Evolutionary conservation across 2,329 filamentous ascomycete species (phyloP).

Genomic region (Aspergillus sp.): DNA sequence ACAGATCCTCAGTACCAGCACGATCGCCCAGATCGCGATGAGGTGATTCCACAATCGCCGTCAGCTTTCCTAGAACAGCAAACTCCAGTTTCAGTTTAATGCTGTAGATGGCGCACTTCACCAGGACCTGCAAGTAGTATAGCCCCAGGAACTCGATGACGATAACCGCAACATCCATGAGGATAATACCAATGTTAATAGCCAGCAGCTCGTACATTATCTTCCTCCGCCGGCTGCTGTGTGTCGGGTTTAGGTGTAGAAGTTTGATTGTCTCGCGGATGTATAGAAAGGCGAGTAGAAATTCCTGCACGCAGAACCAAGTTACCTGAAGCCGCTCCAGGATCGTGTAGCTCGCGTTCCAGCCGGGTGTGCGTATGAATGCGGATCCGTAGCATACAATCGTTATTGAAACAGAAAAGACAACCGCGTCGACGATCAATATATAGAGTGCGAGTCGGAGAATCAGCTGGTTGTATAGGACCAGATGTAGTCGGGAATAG

Average conservation of each 20-base stretch:
- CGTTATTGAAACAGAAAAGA: too few species aligned
- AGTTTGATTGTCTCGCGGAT: not conserved
- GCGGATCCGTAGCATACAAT: too few species aligned
- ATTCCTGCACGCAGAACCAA: slow-evolving; percentile 22
- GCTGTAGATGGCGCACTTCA: not conserved
- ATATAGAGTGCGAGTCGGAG: too few species aligned
- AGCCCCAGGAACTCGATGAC: not conserved
- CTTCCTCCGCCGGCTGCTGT: not conserved
- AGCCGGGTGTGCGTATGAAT: too few species aligned
- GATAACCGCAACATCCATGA: not conserved
- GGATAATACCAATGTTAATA: not conserved
- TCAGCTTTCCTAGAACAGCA: not conserved
- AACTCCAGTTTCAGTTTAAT: not conserved
- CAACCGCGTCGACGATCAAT: too few species aligned
- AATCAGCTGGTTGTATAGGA: too few species aligned
- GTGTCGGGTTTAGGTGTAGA: not conserved
- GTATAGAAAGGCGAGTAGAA: not conserved
- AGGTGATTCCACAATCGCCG: too few species aligned
- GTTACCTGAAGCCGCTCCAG: slow-evolving; percentile 24
- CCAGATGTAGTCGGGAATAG: too few species aligned
- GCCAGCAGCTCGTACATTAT: not conserved
- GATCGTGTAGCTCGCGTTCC: too few species aligned
- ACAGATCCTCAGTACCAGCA: too few species aligned
- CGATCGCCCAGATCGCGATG: too few species aligned
- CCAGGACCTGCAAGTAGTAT: not conserved